Evolutionary conservation across 768 basidiomycete genomes (phyloP).

Genomic region (Pleurotus tuber-regium): DNA sequence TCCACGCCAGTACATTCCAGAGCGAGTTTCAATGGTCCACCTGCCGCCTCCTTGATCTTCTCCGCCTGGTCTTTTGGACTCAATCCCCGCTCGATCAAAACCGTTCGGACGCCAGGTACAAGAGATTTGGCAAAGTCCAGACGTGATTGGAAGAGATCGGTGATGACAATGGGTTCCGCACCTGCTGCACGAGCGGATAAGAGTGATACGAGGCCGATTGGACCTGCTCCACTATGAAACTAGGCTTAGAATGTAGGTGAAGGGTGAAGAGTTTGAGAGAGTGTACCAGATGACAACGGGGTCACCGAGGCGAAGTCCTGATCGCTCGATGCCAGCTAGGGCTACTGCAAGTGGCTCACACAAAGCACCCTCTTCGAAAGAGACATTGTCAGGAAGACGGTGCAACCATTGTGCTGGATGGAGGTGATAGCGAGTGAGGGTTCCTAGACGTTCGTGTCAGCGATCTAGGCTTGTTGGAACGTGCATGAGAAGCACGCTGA

Average conservation of each 20-base stretch:
- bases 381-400: constrained; percentile 56
- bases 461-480: no score
- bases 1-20: constrained; percentile 68
- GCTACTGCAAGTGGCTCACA: constrained; percentile 70
- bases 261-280: not conserved
- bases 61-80: constrained; percentile 49
- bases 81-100: constrained; percentile 48
- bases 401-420: constrained; percentile 71
- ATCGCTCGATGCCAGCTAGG: constrained; percentile 64
- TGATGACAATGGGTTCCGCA: constrained; percentile 68
- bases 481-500: no score
- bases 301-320: constrained; percentile 64
- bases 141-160: constrained; percentile 63
- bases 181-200: constrained; percentile 67
- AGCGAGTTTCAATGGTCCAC: constrained; percentile 45
- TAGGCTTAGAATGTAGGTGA: not conserved
- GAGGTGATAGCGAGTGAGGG: constrained; percentile 62
- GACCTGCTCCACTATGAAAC: constrained; percentile 55
- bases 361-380: constrained; percentile 66
- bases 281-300: constrained; percentile 57
- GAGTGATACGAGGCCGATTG: constrained; percentile 61
- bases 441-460: constrained; percentile 48
- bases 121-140: constrained; percentile 65
- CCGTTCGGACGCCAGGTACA: constrained; percentile 55
- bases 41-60: constrained; percentile 51